Conservation (phyloP, 2,329 filamentous ascomycete genomes). For the Trichocomaceae sp. region DNA sequence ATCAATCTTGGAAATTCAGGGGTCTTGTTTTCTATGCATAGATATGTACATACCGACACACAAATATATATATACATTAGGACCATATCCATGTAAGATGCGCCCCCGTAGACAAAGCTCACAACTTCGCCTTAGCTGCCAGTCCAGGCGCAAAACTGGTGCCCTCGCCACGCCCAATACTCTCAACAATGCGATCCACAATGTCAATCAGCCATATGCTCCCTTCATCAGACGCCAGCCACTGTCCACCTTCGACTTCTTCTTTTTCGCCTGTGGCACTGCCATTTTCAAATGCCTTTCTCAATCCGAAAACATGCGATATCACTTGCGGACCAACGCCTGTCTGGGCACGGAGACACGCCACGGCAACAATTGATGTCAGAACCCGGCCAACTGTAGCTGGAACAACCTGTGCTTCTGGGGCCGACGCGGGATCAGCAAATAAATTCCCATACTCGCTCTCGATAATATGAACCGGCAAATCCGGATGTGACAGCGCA, state of each 20-base stretch:
- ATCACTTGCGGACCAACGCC: slow-evolving; percentile 77
- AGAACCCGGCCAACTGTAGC: slow-evolving; percentile 60
- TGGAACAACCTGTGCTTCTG: slow-evolving; percentile 18
- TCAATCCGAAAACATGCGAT: slow-evolving; percentile 72
- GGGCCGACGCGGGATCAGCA: slow-evolving; percentile 52
- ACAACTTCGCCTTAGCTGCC: slow-evolving; percentile 23
- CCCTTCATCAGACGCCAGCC: slow-evolving; percentile 48
- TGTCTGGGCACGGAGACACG: slow-evolving; percentile 69
- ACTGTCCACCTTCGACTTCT: slow-evolving; percentile 10
- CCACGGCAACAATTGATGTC: slow-evolving; percentile 66
- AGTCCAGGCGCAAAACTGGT: slow-evolving; percentile 52
- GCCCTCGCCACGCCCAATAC: slow-evolving; percentile 42
- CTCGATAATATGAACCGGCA: slow-evolving; percentile 72
- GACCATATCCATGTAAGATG: neutral
- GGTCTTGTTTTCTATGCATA: neutral
- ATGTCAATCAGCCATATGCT: slow-evolving; percentile 57
- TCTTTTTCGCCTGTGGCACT: slow-evolving; percentile 46
- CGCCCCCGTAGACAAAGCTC: neutral
- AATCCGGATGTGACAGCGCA: slow-evolving; percentile 68
- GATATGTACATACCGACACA: neutral
- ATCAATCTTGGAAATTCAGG: neutral
- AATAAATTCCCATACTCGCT: slow-evolving; percentile 69
- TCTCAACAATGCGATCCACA: slow-evolving; percentile 55
- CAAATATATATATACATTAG: neutral
- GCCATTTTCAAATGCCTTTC: slow-evolving; percentile 68